phyloP scores from a whole-genome alignment of 345 rosid species.

The Acer yangbiense region DNA sequence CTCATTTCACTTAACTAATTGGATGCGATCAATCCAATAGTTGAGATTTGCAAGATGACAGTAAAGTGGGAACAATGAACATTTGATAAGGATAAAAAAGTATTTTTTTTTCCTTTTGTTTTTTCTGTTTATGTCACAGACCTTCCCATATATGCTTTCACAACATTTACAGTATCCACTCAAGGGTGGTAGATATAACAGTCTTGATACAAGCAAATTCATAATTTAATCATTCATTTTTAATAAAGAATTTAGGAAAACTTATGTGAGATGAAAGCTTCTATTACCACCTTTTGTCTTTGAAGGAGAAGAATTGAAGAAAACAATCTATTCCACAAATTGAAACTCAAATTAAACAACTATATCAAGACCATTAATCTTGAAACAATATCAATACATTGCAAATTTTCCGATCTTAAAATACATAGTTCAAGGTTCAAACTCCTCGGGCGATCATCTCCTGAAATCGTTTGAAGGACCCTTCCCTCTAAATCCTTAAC shows the following conservation, averaged over 20 bases:
- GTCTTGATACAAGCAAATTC: too few relatives aligned
- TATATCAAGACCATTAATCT: neutral
- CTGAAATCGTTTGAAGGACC: constrained; percentile 16
- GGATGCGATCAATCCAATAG: too few relatives aligned
- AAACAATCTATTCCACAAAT: neutral
- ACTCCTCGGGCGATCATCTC: constrained; percentile 28
- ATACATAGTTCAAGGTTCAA: neutral
- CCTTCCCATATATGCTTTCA: too few relatives aligned
- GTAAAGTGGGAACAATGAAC: too few relatives aligned
- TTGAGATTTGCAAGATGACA: too few relatives aligned
- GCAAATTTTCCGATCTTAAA: neutral
- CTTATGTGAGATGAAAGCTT: neutral
- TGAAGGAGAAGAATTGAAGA: neutral
- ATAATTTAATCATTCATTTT: too few relatives aligned
- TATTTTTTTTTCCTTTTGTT: too few relatives aligned
- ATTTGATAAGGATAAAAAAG: too few relatives aligned
- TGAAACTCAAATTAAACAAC: neutral
- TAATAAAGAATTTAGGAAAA: neutral
- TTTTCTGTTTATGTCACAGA: too few relatives aligned
- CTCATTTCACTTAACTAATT: too few relatives aligned
- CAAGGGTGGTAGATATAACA: too few relatives aligned
- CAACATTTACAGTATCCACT: too few relatives aligned
- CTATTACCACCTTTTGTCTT: neutral
- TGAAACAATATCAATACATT: neutral
- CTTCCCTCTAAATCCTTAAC: constrained; percentile 35